Percentiles rank a stretch among this genome's conserved stretches.
Conservation (phyloP, 805 yeast species). For the Cyberlindnera bimundalis region DNA sequence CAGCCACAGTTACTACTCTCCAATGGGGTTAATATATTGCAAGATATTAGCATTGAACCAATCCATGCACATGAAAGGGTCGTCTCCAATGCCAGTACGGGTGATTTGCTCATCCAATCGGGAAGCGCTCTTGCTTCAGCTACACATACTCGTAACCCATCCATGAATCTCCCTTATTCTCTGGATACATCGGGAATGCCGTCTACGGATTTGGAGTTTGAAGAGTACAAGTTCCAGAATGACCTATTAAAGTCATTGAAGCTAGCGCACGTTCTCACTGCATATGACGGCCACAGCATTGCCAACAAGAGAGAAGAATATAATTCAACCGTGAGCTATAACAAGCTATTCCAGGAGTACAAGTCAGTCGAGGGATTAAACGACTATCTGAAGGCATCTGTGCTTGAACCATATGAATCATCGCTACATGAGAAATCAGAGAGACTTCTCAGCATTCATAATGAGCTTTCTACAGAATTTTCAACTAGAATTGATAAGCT, state of each 20-base stretch:
- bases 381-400: constrained; percentile 1
- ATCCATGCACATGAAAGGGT: constrained; percentile 11
- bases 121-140: constrained; percentile 3
- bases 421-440: constrained; percentile 21
- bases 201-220: constrained; percentile 10
- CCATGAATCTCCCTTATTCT: constrained; percentile 1
- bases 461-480: constrained; percentile 23
- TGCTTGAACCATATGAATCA: constrained; percentile 12
- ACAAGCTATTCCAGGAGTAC: constrained; percentile 10
- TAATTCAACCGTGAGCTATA: constrained; percentile 11
- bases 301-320: constrained; percentile 14
- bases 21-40: constrained; percentile 3
- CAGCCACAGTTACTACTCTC: neutral
- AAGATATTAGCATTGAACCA: constrained; percentile 26
- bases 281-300: constrained; percentile 25
- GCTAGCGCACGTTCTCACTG: constrained; percentile 8
- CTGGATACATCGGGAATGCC: neutral
- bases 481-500: constrained; percentile 57
- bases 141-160: constrained; percentile 5
- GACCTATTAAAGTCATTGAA: constrained; percentile 8
- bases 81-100: constrained; percentile 6
- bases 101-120: neutral
- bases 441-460: constrained; percentile 18
- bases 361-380: constrained; percentile 8
- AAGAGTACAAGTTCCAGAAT: constrained; percentile 12